These are phyloP conservation scores for Inga leiocalycina DNA, from an alignment of 306 rosid species.

Conservation along the genomic window DNA sequence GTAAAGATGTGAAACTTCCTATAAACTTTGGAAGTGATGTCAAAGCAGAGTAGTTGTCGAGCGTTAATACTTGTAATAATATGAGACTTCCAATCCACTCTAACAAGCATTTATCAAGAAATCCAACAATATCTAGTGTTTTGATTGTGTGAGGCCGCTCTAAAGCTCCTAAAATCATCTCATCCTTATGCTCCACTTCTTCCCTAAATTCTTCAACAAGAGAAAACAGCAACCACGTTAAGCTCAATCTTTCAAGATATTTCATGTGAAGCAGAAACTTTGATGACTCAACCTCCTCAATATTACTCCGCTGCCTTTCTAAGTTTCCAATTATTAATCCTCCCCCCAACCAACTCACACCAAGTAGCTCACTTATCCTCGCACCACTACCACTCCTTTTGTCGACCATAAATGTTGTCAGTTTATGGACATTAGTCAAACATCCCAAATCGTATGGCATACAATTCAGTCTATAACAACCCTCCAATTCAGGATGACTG, in stretches of 20 bases:
- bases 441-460: background rate
- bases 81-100: background rate
- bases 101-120: background rate
- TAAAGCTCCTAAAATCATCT: background rate
- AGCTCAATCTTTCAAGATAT: background rate
- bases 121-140: fast-evolving
- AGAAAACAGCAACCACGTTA: too few relatives aligned
- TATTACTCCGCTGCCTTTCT: background rate
- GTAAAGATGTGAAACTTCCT: conserved; percentile 6
- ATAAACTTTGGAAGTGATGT: background rate
- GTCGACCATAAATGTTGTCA: background rate
- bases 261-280: background rate
- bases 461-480: fast-evolving
- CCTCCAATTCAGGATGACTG: background rate
- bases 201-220: too few relatives aligned
- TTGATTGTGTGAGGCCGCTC: background rate
- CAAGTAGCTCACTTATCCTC: background rate
- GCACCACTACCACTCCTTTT: background rate
- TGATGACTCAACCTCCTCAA: conserved; percentile 12
- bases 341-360: too few relatives aligned
- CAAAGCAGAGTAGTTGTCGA: fast-evolving
- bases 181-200: background rate
- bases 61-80: fast-evolving
- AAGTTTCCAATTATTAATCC: too few relatives aligned
- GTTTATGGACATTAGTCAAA: background rate